These are phyloP conservation scores for Plasmodium fragile DNA, from an alignment of 169 alveolate genomes.

Conservation along the genomic window DNA sequence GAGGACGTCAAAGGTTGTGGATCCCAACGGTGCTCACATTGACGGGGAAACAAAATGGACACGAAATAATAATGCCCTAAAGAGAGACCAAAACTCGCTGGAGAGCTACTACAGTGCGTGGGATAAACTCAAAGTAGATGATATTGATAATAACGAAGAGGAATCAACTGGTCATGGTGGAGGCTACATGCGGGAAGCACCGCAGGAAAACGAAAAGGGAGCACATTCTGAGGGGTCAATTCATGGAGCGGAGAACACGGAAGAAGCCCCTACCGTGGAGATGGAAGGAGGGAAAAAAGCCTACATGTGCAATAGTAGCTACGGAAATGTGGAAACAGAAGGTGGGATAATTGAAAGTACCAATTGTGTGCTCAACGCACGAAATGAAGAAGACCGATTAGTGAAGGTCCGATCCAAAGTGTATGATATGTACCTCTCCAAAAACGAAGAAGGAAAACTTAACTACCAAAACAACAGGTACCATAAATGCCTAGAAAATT, in stretches of 20 bases:
- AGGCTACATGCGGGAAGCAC: not conserved
- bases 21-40: not conserved
- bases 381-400: constrained; percentile 4
- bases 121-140: constrained; percentile 48
- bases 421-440: constrained; percentile 29
- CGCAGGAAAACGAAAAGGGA: not conserved
- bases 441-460: constrained; percentile 70
- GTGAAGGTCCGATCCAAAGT: constrained; percentile 8
- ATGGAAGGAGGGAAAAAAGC: not conserved
- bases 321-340: not conserved
- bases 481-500: constrained; percentile 69
- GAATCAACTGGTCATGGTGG: not conserved
- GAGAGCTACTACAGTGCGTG: constrained; percentile 57
- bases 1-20: not conserved
- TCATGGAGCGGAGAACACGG: not conserved
- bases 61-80: constrained; percentile 6
- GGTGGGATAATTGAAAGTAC: not conserved
- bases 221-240: not conserved
- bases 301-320: not conserved
- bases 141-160: not conserved
- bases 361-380: not conserved
- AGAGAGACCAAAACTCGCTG: constrained; percentile 57
- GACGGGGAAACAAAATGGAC: not conserved
- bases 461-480: constrained; percentile 47
- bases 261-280: not conserved